Base-by-base conservation (phyloP, 2,329 filamentous ascomycete genomes). In the Exophiala spinifera region DNA sequence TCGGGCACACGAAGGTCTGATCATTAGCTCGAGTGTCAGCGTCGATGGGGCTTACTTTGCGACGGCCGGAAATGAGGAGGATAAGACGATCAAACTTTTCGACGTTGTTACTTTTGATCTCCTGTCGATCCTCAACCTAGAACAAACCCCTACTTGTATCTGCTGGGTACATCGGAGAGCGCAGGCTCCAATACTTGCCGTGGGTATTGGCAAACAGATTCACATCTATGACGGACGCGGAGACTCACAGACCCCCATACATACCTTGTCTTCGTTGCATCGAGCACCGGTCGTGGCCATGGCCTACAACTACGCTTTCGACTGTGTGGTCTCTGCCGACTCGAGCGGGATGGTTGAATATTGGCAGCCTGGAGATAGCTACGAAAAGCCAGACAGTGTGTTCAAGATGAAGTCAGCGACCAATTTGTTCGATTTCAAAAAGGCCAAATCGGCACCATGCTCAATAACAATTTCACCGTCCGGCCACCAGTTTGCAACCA, bases 351-450 rank as follows among this genome's bases (percentile, higher is more conserved):
- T 97, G 92, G 69, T 99, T 8, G 94, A 99, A 71, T 99, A 99
- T 73, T 99, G 94, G 94, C 82, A 83, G 54, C 91, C 94, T 0
- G 64, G 67, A 13, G 82, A 81, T 59, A 84, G 77, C 36, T 96
- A 90, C 69, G 90, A 95, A 66, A 96, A 97, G 71, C 94, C 94
- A 0, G 86, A 91, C 63, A 90, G 84, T 49, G 91, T 99, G 15
- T 99, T 95, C 69, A 82, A 89, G 62, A 89, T 91, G 74, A 99
- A 99, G 74, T 95, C 90, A 67, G 86, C 88, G 1, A 99, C 94
- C 2, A 94, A 89, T 65, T 79, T 99, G 1, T 99, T 97, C 67
- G 92, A 96, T 49, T 97, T 99, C 76, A 97, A 95, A 67, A 97
- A 96, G 72, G 82, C 89, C 47, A 97, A 96, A 70, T 88, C 91